Evolutionary conservation across 129 eudicot species (phyloP).

Genomic region (Rutidosis leptorrhynchoides): DNA sequence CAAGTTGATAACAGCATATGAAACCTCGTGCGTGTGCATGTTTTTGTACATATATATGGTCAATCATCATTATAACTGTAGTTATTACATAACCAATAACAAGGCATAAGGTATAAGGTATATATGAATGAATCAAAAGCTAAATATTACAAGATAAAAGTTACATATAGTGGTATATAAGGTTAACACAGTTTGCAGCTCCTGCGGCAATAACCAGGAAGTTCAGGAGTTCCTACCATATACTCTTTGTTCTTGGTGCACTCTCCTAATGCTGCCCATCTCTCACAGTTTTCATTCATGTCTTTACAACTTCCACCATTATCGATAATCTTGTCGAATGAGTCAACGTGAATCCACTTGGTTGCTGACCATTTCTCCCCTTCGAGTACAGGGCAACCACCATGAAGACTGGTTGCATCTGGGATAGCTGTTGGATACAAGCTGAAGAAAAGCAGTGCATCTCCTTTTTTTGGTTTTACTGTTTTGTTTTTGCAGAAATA

Average conservation of each 20-base stretch:
- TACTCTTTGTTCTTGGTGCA: constrained; percentile 79
- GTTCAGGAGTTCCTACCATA: constrained; percentile 70
- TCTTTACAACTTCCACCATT: constrained; percentile 53
- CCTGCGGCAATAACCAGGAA: constrained; percentile 70
- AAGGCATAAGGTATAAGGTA: neutral
- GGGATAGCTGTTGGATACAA: constrained; percentile 72
- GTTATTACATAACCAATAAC: constrained; percentile 10
- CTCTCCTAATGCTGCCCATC: constrained; percentile 91
- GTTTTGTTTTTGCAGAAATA: constrained; percentile 11
- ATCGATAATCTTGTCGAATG: constrained; percentile 58
- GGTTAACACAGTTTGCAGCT: constrained; percentile 74
- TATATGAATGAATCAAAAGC: constrained; percentile 13
- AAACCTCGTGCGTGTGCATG: neutral
- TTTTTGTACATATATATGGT: neutral
- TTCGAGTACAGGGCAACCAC: constrained; percentile 73
- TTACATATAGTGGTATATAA: constrained; percentile 20
- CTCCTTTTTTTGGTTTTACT: constrained; percentile 95
- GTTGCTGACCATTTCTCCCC: constrained; percentile 96
- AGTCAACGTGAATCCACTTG: constrained; percentile 87
- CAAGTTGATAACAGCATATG: neutral
- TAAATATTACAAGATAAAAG: neutral
- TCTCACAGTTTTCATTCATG: constrained; percentile 57
- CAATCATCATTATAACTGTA: neutral
- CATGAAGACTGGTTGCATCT: constrained; percentile 71
- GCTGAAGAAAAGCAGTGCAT: constrained; percentile 94